These are phyloP conservation scores for Sporothrix luriei DNA, from an alignment of 2,329 filamentous ascomycete genomes.

Conservation along the genomic window DNA sequence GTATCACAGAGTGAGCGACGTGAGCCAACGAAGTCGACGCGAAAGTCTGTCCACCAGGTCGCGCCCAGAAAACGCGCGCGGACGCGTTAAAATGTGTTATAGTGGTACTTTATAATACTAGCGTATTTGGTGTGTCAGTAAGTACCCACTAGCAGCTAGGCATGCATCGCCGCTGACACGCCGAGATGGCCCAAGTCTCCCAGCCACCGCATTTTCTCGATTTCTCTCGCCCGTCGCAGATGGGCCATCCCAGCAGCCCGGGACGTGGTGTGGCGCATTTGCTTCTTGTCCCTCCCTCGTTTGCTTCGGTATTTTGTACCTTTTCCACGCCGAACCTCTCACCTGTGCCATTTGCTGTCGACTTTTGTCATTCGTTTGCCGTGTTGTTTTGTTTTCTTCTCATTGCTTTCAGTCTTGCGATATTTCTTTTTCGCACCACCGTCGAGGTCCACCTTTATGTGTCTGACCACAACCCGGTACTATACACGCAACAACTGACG, in stretches of 20 bases:
- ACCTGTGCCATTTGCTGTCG: not conserved
- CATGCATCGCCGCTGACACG: conserved; percentile 26
- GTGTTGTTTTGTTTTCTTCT: not conserved
- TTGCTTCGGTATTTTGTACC: not conserved
- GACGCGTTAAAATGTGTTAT: conserved; percentile 27
- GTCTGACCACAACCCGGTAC: no score
- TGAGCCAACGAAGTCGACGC: conserved; percentile 8
- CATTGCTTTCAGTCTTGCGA: not conserved
- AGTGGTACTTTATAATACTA: conserved; percentile 9
- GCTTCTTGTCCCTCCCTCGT: not conserved
- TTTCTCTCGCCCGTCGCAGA: not conserved
- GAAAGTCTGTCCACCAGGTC: not conserved
- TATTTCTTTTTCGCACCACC: not conserved
- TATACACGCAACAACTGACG: not conserved
- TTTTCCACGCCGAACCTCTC: not conserved
- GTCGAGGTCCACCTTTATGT: not conserved
- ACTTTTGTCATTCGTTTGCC: not conserved
- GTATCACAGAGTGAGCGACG: not conserved
- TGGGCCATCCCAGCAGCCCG: conserved; percentile 2
- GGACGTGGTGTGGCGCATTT: not conserved
- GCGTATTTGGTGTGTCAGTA: fast-evolving
- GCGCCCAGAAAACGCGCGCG: conserved; percentile 19
- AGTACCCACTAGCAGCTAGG: conserved; percentile 30
- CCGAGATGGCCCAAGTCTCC: conserved; percentile 31
- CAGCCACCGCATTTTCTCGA: conserved; percentile 34